These are phyloP conservation scores for Sanguinoderma infundibulare DNA, from an alignment of 1,284 basidiomycete species.

Conservation along the genomic window DNA sequence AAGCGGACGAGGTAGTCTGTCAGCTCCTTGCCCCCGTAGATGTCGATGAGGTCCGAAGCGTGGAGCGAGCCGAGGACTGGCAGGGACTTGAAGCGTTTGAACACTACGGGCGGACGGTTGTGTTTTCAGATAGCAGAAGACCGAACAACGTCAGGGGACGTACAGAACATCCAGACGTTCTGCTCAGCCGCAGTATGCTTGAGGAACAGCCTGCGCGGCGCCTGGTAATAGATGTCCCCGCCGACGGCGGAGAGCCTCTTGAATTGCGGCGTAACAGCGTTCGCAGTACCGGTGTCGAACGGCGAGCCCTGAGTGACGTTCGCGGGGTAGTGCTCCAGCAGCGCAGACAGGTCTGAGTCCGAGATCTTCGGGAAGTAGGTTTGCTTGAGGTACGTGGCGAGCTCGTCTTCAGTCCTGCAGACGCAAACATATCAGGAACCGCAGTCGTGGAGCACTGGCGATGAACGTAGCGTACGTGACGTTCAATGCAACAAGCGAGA, in stretches of 20 bases:
- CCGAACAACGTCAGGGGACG: constrained; percentile 48
- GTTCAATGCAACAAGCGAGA: constrained; percentile 22
- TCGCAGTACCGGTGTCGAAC: constrained; percentile 46
- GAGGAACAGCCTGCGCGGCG: background rate
- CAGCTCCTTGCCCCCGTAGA: constrained; percentile 21
- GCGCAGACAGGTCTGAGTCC: constrained; percentile 30
- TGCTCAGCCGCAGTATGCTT: constrained; percentile 18
- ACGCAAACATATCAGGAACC: background rate
- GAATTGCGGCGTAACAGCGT: constrained; percentile 48
- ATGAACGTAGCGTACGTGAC: constrained; percentile 14
- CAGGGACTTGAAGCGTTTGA: background rate
- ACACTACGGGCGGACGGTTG: background rate
- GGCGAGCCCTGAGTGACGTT: constrained; percentile 54
- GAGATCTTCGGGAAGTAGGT: constrained; percentile 40
- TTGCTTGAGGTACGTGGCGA: constrained; percentile 1
- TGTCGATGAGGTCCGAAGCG: constrained; percentile 19
- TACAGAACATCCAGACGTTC: constrained; percentile 26
- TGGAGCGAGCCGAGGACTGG: constrained; percentile 8
- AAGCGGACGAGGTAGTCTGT: constrained; percentile 27
- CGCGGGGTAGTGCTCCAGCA: constrained; percentile 46
- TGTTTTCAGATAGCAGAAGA: constrained; percentile 8
- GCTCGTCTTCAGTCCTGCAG: constrained; percentile 11
- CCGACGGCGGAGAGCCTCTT: constrained; percentile 52
- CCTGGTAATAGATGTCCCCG: constrained; percentile 40
- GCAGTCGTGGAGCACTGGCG: too few relatives aligned